Base-by-base conservation (phyloP, 1,284 basidiomycete species). In the Cryptococcus maquisensis region DNA sequence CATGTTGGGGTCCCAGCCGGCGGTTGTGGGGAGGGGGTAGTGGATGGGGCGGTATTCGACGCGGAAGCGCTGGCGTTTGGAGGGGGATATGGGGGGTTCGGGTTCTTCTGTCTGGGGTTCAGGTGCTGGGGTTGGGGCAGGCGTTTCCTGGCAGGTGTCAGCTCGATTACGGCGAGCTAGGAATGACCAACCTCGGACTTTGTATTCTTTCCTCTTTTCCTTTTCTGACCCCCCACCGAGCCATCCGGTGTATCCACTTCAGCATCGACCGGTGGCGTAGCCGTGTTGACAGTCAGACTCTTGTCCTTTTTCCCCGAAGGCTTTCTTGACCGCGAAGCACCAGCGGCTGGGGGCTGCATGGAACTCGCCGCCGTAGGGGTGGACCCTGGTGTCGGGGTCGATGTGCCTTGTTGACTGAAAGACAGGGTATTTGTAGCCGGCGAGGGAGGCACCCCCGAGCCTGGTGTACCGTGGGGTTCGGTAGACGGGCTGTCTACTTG, bases 41-140 rank as follows among this genome's bases (percentile, higher is more conserved):
- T 83, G 83, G 16, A 90, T 78, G 0, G 95, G 95, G 24, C 88
- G 79, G 71, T 98, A 98, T 77, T 93, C 89, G 63, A 98, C 88
- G 76, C 87, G 90, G 66, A 88, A 86, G 56, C 90, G 83, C 37
- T 83, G 73, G 7, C 78, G 74, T 56, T 66, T 75, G 32, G 61
- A 69, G 7, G 54, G 28, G 28, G 64, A 44, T 52, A 63, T 15
- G 55, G 66, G 43, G 12, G 48, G 40, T 37, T 55, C 54, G 6
- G 51, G 32, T 32, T 32, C 28, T 32, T 32, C 28, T 32, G n/a
- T n/a, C n/a, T n/a, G n/a, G 12, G 21, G 43, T 44, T 44, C 43
- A 4, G 43, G 43, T 18, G 43, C 43, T 16, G 43, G 43, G 12
- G 39, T 40, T 15, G 43, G 24, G 15, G 23, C 26, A 50, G 21